These are phyloP conservation scores for Glycine tomentella DNA, from an alignment of 306 rosid genomes.

Conservation along the genomic window DNA sequence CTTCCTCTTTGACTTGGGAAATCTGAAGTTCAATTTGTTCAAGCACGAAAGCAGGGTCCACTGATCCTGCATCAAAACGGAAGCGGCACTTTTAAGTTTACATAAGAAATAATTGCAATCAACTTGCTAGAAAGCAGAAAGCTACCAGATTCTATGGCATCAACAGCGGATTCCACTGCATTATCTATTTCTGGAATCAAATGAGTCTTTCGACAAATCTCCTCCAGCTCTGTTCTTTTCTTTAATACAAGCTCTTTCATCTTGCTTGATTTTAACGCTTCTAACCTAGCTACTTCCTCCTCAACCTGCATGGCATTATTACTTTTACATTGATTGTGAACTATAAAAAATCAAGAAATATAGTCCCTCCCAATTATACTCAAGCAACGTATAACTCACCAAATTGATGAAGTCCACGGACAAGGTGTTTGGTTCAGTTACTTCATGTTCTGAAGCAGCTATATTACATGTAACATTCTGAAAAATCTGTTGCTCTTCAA, in stretches of 20 bases:
- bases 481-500: slow-evolving; percentile 94
- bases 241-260: slow-evolving; percentile 95
- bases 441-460: slow-evolving; percentile 95
- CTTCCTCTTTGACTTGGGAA: slow-evolving; percentile 88
- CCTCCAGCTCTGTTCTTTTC: slow-evolving; percentile 91
- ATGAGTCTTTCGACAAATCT: slow-evolving; percentile 85
- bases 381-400: slow-evolving; percentile 59
- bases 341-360: slow-evolving; percentile 12
- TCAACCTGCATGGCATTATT: slow-evolving; percentile 69
- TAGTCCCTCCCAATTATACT: slow-evolving; percentile 18
- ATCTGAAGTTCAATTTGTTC: slow-evolving; percentile 92
- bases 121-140: slow-evolving; percentile 30
- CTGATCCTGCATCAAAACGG: slow-evolving; percentile 63
- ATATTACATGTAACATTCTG: slow-evolving; percentile 90
- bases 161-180: slow-evolving; percentile 73
- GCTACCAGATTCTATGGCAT: slow-evolving; percentile 84
- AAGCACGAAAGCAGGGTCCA: slow-evolving; percentile 80
- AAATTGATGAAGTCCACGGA: slow-evolving; percentile 72
- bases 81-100: slow-evolving; percentile 41
- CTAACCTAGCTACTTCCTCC: slow-evolving; percentile 86
- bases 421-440: slow-evolving; percentile 83
- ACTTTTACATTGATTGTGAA: slow-evolving; percentile 28
- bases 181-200: slow-evolving; percentile 82
- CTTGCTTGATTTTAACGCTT: slow-evolving; percentile 90
- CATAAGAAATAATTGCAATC: slow-evolving; percentile 18